phyloP scores from a whole-genome alignment of 352 stramenopile species.

The Phytophthora macrochlamydospora region DNA sequence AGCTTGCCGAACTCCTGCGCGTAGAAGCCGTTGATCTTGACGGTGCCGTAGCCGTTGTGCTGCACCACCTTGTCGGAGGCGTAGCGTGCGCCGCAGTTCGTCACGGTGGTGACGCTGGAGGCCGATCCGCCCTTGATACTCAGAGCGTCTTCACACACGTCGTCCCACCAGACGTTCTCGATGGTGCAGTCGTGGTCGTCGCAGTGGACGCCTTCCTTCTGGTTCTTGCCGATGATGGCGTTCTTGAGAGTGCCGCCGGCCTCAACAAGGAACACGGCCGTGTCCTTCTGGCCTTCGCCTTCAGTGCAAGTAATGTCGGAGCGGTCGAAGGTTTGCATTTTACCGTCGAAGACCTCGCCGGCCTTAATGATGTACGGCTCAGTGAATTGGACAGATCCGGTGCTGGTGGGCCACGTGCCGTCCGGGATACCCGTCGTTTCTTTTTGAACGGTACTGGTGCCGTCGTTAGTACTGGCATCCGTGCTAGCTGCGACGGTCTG shows the following conservation, averaged over 20 bases:
- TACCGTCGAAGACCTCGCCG: slow-evolving; percentile 27
- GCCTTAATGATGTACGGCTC: slow-evolving; percentile 36
- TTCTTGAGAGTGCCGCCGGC: slow-evolving; percentile 41
- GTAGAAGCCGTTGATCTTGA: slow-evolving; percentile 17
- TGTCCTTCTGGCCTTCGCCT: slow-evolving; percentile 29
- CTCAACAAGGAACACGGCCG: slow-evolving; percentile 32
- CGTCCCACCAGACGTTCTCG: slow-evolving; percentile 16
- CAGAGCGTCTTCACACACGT: slow-evolving; percentile 25
- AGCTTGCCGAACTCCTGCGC: slow-evolving; percentile 20
- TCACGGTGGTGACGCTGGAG: slow-evolving; percentile 32
- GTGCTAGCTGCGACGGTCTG: background rate
- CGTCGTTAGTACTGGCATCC: background rate
- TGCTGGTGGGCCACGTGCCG: slow-evolving; percentile 17
- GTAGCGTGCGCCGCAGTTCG: slow-evolving; percentile 34
- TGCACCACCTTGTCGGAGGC: slow-evolving; percentile 44
- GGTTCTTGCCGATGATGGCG: slow-evolving; percentile 47
- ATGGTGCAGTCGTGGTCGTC: slow-evolving; percentile 39
- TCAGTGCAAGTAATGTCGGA: slow-evolving; percentile 37
- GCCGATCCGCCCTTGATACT: slow-evolving; percentile 43
- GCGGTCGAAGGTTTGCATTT: slow-evolving; percentile 50
- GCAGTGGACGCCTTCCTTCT: slow-evolving; percentile 21
- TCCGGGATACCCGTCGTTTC: slow-evolving; percentile 6
- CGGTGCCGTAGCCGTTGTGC: slow-evolving; percentile 11
- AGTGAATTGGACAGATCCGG: slow-evolving; percentile 12
- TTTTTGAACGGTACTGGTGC: background rate